Evolutionary conservation across 2,329 filamentous ascomycete species (phyloP), one percentile per base, ranked within the genome.

Genomic region (Neofusicoccum kwambonambiense): DNA sequence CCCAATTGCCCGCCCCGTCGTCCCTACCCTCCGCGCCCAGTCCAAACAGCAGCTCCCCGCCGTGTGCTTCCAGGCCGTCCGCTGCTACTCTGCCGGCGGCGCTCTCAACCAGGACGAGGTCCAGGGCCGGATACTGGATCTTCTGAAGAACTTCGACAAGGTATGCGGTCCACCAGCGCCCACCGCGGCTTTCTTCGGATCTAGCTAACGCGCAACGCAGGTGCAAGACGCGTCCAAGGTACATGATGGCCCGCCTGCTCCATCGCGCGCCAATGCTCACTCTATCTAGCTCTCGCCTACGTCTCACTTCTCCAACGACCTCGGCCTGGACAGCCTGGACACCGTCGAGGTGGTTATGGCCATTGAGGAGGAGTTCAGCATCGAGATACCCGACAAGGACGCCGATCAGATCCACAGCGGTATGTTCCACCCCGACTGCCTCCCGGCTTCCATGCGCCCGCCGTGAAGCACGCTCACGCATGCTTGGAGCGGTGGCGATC

Each of bases 321-420:
- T 99, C 69, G 95, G 93, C 70, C 85, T 99, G 75, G 95, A 99
- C 84, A 96, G 91, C 82, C 87, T 99, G 80, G 95, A 99, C 80
- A 97, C 95, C 69, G 95, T 99, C 69, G 95, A 99, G 86, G 95
- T 99, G 71, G 95, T 99, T 74, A 99, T 99, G 95, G 95, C 95
- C 71, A 98, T 99, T 82, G 95, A 99, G 87, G 95, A 99, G 87
- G 88, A 90, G 76, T 90, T 90, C 82, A 90, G 92, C 90, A 95
- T 97, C 79, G 93, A 97, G 87, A 97, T 97, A 75, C 93, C 93
- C 72, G 93, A 97, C 83, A 97, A 97, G 87, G 92, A 97, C 77
- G 93, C 93, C 71, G 93, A 97, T 80, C 85, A 86, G 70, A 96
- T 97, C 80, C 92, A 95, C 87, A 96, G 92, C 76, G 89, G 93